Evolutionary conservation across 345 rosid species (phyloP), one percentile per base, ranked within the genome.

Genomic region (Isatis tinctoria): DNA sequence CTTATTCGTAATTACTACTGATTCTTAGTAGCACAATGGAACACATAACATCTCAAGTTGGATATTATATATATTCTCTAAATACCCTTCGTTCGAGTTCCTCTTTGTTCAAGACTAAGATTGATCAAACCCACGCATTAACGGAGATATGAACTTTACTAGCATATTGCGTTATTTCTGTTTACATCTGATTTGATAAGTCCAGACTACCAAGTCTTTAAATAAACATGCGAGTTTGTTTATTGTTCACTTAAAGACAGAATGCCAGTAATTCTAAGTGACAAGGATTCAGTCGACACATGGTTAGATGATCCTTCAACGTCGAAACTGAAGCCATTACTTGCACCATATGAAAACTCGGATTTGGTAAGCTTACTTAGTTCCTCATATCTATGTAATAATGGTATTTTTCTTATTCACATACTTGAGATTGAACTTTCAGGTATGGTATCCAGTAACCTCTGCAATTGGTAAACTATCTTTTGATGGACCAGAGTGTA

Each of bases 361-460:
- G 93, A 94, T 78, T 76, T 91, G 92, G 97, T 94, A 84, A 76
- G 57, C 65, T 56, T 53, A 60, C 60, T 58, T 57, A 33, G 37
- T 16, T 53, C 47, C 57, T 37, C 4, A 9, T n/a, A 54, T 26
- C 51, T 11, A 35, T 41, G 10, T 8, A 26, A 54, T 39, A 60
- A 44, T 18, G 22, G 26, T 22, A 22, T 56, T 37, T 20, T 62
- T 12, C 12, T 12, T 63, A 26, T 45, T 33, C 48, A 32, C 37
- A 39, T 53, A 59, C 32, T 24, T 63, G 20, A 59, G 32, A 71
- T 44, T 69, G 43, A 10, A 36, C 30, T 67, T 80, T 17, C 80
- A 93, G 97, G 88, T 77, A 6, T 91, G 97, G 95, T 87, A 89
- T 75, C 88, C 91, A 0, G 98, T 93, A 47, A 88, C 97, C 44